Conservation (phyloP, 768 basidiomycete genomes). For the Hirschioporus abietinus region DNA sequence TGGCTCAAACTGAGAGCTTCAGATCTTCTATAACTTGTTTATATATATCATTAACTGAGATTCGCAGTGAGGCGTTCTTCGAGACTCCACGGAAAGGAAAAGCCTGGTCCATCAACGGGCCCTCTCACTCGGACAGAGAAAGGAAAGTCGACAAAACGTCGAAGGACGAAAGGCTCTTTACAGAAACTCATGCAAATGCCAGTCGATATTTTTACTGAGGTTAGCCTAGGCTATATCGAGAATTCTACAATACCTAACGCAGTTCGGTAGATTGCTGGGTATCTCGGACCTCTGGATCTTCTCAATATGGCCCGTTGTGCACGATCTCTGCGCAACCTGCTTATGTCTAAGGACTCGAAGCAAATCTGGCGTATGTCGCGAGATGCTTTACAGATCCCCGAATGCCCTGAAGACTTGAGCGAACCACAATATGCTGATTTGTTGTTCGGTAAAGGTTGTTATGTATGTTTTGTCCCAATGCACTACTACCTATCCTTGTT, state of each 20-base stretch:
- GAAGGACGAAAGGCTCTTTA: not conserved
- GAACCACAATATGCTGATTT: conserved; percentile 24
- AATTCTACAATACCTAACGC: not conserved
- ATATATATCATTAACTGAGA: not conserved
- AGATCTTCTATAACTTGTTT: not conserved
- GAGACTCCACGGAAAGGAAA: not conserved
- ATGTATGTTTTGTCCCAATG: not conserved
- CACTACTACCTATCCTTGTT: not conserved
- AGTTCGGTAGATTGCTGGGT: conserved; percentile 21
- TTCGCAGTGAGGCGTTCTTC: not conserved
- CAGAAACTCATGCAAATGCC: conserved; percentile 1
- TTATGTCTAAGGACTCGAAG: conserved; percentile 18
- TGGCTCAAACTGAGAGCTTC: not conserved
- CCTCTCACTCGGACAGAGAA: not conserved
- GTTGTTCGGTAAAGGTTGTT: conserved; percentile 16
- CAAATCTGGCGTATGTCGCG: conserved; percentile 23
- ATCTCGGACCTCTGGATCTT: conserved; percentile 27
- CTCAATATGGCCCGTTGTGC: conserved; percentile 24
- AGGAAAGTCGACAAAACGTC: not conserved
- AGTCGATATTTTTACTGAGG: conserved; percentile 2
- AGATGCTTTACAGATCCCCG: conserved; percentile 14
- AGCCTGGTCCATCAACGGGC: not conserved
- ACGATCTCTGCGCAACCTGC: conserved; percentile 22
- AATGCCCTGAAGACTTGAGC: conserved; percentile 20
- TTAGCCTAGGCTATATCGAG: not conserved